Conservation (phyloP, 1,139 yeast genomes). For the Scheffersomyces parashehatae region DNA sequence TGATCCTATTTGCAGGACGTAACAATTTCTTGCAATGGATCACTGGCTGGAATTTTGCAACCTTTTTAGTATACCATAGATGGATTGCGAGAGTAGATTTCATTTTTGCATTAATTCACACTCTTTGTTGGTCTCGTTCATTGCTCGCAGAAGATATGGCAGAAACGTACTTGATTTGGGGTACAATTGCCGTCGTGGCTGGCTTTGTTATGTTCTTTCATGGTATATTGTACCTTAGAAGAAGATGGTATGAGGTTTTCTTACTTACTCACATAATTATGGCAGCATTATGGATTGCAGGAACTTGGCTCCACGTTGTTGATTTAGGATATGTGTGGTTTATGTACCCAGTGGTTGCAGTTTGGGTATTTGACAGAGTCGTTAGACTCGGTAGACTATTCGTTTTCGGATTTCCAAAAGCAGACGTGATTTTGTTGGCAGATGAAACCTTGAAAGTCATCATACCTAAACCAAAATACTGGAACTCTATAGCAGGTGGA, state of each 20-base stretch:
- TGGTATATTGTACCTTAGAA: constrained; percentile 41
- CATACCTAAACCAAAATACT: constrained; percentile 41
- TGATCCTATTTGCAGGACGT: constrained; percentile 45
- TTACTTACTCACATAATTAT: constrained; percentile 39
- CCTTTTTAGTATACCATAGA: constrained; percentile 38
- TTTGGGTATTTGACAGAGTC: constrained; percentile 46
- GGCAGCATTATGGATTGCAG: constrained; percentile 42
- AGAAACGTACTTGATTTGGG: constrained; percentile 29
- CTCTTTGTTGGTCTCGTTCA: constrained; percentile 35
- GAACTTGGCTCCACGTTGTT: constrained; percentile 44
- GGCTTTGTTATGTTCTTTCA: constrained; percentile 35
- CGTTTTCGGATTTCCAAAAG: constrained; percentile 40
- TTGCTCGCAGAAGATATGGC: constrained; percentile 12
- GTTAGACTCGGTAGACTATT: constrained; percentile 36
- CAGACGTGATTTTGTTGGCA: constrained; percentile 32
- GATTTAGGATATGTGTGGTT: constrained; percentile 42
- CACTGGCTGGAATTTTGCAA: constrained; percentile 39
- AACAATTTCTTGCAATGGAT: constrained; percentile 44
- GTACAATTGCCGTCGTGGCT: constrained; percentile 30
- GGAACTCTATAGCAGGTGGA: constrained; percentile 50
- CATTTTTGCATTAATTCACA: constrained; percentile 31
- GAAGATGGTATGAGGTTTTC: constrained; percentile 46
- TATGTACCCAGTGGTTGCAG: constrained; percentile 39
- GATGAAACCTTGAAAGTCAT: constrained; percentile 43
- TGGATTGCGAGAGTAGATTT: constrained; percentile 39